Percentiles rank a stretch among this genome's conserved stretches.
Evolutionary conservation across 2,329 filamentous ascomycete genomes (phyloP).

Genomic region (Dothistroma pini): DNA sequence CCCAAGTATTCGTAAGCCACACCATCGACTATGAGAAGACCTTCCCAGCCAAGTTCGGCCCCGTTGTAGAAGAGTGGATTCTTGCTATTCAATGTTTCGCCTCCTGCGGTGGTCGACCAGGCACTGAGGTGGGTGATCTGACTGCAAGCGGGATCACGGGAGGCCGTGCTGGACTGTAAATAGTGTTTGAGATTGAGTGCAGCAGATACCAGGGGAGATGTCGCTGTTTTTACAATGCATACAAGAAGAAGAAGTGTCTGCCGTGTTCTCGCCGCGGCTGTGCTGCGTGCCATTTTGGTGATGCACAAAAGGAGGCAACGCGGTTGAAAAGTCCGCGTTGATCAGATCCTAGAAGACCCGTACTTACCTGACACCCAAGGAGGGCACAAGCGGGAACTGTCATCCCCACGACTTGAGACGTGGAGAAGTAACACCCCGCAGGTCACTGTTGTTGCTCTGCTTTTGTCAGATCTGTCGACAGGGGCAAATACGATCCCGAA

Average conservation of each 20-base stretch:
- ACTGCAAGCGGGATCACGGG: conserved; percentile 69
- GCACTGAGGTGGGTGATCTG: conserved; percentile 66
- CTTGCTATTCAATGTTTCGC: conserved; percentile 4
- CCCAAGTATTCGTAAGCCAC: conserved; percentile 12
- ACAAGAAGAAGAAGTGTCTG: not conserved
- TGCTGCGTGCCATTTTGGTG: not conserved
- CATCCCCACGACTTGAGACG: not conserved
- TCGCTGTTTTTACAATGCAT: not conserved
- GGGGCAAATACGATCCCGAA: not conserved
- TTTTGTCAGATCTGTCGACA: not conserved
- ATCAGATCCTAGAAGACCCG: not conserved
- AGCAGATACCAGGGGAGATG: not conserved
- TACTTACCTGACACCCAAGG: not conserved
- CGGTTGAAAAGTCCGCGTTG: not conserved
- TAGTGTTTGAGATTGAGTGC: not conserved
- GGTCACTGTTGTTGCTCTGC: not conserved
- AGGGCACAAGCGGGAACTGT: not conserved
- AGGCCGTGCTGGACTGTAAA: conserved; percentile 60
- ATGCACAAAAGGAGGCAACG: not conserved
- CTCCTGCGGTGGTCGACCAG: conserved; percentile 43
- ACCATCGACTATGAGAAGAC: conserved; percentile 10
- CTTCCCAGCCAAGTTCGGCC: conserved; percentile 12
- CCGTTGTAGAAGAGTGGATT: conserved; percentile 9
- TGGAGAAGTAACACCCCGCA: not conserved
- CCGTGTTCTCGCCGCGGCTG: not conserved